Evolutionary conservation across 139 green algal genomes (phyloP), one percentile per base, ranked within the genome.

Genomic region (Chlorella sp.): DNA sequence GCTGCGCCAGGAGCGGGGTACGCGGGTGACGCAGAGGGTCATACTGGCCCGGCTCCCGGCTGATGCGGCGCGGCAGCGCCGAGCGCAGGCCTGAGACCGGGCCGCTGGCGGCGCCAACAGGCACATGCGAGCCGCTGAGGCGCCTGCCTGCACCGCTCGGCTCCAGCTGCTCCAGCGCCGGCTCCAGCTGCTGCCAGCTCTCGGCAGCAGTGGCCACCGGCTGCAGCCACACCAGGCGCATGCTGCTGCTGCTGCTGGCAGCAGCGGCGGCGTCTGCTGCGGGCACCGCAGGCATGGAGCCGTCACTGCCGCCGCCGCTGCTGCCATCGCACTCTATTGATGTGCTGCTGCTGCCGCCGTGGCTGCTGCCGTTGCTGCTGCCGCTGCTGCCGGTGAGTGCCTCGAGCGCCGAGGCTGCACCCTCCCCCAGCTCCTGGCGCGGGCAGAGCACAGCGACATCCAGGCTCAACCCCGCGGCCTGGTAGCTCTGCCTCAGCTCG

Each of bases 131-230:
- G 48, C 48, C 39, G 66, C 21, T 40, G 66, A 3, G 3, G 26
- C 64, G 21, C 61, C 64, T 61, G 64, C 30, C 19, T 40, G 32
- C 68, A 3, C 32, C 11, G 48, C 39, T 22, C 61, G 40, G 19
- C 42, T 89, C 89, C 32, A 92, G 77, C 61, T 42, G 57, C 84
- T 92, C 89, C 3, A 90, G 68, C 0, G 77, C 76, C 21, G 37
- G 42, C 68, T 92, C 89, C 61, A 90, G 77, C 89, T 92, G 89
- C 89, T 92, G 84, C 89, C 89, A 92, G 61, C 34, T 69, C 18
- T 92, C 89, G 2, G 85, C 60, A 1, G 53, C 84, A 1, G 28
- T 34, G 15, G 39, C 53, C 26, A 83, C 71, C 0, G 89, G 80
- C 22, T 60, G 36, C 88, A 88, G 37, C 75, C 48, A 85, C 53